Percentiles rank a stretch among this genome's conserved stretches.
phyloP scores from a whole-genome alignment of 495 filamentous ascomycete species.

The Aspergillus bertholletiae region DNA sequence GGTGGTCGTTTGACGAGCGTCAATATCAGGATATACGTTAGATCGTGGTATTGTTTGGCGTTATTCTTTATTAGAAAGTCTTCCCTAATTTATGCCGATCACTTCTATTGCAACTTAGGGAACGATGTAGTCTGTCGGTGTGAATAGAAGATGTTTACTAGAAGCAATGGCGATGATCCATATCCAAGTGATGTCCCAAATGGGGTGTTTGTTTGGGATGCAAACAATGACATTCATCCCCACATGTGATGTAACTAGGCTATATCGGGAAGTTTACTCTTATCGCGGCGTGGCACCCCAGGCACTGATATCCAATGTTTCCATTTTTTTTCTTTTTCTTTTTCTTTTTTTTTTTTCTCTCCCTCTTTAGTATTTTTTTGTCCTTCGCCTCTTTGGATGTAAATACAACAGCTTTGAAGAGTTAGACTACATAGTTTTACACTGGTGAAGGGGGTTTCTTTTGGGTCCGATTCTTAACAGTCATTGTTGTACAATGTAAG shows the following conservation, averaged over 20 bases:
- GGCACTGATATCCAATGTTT: no score
- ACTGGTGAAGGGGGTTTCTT: no score
- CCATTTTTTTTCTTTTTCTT: background rate
- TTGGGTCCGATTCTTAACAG: no score
- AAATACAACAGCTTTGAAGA: background rate
- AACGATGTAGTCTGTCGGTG: background rate
- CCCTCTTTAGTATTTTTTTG: no score
- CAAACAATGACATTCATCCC: constrained; percentile 12
- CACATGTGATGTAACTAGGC: background rate
- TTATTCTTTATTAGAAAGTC: background rate
- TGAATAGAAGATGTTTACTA: background rate
- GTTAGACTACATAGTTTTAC: no score
- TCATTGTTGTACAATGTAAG: no score
- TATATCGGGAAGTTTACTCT: background rate
- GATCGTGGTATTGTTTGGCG: background rate
- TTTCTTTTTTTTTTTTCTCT: background rate
- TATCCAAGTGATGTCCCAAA: constrained; percentile 1
- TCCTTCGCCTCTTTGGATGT: no score
- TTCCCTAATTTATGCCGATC: background rate
- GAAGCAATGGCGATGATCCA: background rate
- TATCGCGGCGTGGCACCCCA: no score
- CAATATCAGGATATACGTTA: background rate
- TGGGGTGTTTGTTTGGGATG: constrained; percentile 18
- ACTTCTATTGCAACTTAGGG: background rate
- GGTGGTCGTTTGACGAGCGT: constrained; percentile 7